phyloP scores from a whole-genome alignment of 1,284 basidiomycete species.

The Trametes polyzona region DNA sequence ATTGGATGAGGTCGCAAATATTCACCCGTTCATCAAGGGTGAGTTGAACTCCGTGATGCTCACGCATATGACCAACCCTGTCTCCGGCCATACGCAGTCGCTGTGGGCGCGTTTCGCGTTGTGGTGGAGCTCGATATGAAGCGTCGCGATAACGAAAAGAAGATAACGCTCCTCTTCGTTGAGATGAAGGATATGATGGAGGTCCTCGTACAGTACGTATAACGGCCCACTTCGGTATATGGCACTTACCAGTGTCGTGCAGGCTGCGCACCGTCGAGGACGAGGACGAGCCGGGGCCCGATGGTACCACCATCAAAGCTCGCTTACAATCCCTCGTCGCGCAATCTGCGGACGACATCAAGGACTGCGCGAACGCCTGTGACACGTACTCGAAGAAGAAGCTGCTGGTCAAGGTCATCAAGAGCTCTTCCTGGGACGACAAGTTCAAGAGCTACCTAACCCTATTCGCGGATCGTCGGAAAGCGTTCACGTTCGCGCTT shows the following conservation, averaged over 20 bases:
- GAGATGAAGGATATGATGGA: conserved; percentile 42
- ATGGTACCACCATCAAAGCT: conserved; percentile 29
- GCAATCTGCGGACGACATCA: conserved; percentile 34
- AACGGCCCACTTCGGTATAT: neutral
- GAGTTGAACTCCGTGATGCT: neutral
- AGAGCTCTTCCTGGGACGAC: conserved; percentile 41
- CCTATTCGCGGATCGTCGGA: conserved; percentile 38
- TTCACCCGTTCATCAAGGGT: neutral
- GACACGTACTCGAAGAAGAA: conserved; percentile 38
- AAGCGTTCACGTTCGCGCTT: conserved; percentile 39
- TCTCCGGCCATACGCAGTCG: conserved; percentile 34
- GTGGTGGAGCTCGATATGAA: conserved; percentile 43
- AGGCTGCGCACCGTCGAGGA: conserved; percentile 9
- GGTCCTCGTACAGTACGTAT: conserved; percentile 44
- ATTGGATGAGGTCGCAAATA: conserved; percentile 22
- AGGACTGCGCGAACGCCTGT: conserved; percentile 37
- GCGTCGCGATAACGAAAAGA: conserved; percentile 46
- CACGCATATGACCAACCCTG: neutral
- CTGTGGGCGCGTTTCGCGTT: conserved; percentile 46
- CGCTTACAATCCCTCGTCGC: conserved; percentile 27
- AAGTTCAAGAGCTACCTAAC: conserved; percentile 38
- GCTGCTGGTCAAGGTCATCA: conserved; percentile 42
- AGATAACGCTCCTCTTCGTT: conserved; percentile 36
- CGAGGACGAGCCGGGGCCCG: conserved; percentile 23
- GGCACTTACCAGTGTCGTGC: neutral